These are phyloP conservation scores for Rhodotorula graminis DNA, from an alignment of 768 basidiomycete genomes.

Conservation along the genomic window DNA sequence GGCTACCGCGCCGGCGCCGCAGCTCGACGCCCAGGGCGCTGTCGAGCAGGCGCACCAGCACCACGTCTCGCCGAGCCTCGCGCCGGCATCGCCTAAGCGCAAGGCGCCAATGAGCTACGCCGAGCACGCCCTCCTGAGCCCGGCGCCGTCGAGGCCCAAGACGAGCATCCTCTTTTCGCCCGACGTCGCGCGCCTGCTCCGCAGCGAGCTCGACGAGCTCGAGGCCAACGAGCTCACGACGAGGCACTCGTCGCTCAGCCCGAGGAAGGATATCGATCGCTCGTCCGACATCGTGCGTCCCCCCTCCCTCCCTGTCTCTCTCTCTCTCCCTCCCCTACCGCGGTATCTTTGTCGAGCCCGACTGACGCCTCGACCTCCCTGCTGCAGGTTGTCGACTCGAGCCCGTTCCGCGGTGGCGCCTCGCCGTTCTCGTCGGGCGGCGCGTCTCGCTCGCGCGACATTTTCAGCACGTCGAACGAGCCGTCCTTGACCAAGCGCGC, in stretches of 20 bases:
- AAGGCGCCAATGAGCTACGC: background rate
- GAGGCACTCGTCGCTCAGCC: background rate
- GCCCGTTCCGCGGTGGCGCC: conserved; percentile 15
- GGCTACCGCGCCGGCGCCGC: background rate
- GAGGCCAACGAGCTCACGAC: conserved; percentile 19
- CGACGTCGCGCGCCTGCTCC: conserved; percentile 30
- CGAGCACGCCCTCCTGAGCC: conserved; percentile 21
- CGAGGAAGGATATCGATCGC: conserved; percentile 11
- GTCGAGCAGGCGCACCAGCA: background rate
- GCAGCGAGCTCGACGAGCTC: conserved; percentile 37
- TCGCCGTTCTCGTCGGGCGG: conserved; percentile 13
- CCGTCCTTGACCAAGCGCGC: conserved; percentile 16
- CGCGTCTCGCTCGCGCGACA: conserved; percentile 26
- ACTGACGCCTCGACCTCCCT: background rate
- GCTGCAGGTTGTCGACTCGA: conserved; percentile 19
- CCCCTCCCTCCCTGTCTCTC: no score
- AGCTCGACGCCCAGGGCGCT: background rate
- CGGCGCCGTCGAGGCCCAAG: conserved; percentile 14
- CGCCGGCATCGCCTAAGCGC: background rate
- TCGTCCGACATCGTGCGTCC: conserved; percentile 23
- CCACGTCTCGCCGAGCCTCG: background rate
- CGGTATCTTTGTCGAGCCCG: background rate
- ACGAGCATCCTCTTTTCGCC: conserved; percentile 28
- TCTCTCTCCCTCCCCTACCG: no score
- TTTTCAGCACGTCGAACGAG: conserved; percentile 7